phyloP scores from a whole-genome alignment of 495 filamentous ascomycete genomes.

The Penicillium goetzii region DNA sequence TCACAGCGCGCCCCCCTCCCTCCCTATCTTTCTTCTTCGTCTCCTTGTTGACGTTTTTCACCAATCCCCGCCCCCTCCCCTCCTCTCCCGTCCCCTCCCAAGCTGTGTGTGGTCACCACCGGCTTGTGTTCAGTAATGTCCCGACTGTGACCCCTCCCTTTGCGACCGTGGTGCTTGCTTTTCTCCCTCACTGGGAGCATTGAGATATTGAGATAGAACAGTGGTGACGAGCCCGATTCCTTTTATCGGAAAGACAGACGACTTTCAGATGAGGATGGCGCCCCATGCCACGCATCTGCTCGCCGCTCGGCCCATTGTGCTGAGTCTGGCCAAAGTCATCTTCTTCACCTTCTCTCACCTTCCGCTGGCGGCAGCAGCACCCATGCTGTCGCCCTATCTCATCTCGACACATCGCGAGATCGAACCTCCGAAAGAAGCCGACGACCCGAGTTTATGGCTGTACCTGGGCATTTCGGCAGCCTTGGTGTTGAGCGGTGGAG shows the following conservation, averaged over 20 bases:
- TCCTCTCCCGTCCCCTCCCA: not conserved
- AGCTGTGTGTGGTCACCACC: conserved; percentile 3
- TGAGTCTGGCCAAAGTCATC: conserved; percentile 54
- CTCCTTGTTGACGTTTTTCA: not conserved
- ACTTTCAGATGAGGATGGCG: conserved; percentile 32
- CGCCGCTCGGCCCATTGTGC: conserved; percentile 47
- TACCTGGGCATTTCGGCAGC: conserved; percentile 69
- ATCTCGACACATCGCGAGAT: conserved; percentile 28
- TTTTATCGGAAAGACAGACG: not conserved
- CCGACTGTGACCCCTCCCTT: conserved; percentile 3
- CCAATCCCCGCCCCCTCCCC: not conserved
- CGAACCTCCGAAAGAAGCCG: conserved; percentile 41
- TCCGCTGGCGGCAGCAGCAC: conserved; percentile 49
- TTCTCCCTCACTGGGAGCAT: not conserved
- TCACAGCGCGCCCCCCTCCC: not conserved
- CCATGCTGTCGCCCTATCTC: conserved; percentile 31
- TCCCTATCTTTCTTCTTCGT: not conserved
- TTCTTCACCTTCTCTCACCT: conserved; percentile 49
- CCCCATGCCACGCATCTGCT: conserved; percentile 37
- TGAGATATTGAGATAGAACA: not conserved
- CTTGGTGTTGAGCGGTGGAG: conserved; percentile 84
- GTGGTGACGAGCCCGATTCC: not conserved
- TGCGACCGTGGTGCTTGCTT: not conserved
- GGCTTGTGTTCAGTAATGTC: conserved; percentile 6
- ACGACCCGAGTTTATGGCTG: conserved; percentile 67